These are phyloP conservation scores for Sphaerulina populicola DNA, from an alignment of 2,329 filamentous ascomycete species.

Conservation along the genomic window DNA sequence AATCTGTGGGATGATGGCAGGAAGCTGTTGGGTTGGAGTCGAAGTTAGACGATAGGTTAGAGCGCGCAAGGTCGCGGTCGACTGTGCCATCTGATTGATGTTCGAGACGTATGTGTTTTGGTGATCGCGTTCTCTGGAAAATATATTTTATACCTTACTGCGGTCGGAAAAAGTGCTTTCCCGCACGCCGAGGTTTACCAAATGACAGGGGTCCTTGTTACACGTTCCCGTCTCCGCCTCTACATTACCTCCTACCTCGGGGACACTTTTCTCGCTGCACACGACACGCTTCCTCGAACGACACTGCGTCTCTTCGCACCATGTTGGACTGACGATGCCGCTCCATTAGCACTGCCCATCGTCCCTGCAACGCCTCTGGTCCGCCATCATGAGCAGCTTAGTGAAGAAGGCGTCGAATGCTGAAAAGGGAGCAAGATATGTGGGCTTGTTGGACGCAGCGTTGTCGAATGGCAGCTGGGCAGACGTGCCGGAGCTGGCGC, in stretches of 20 bases:
- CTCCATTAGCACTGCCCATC: conserved; percentile 14
- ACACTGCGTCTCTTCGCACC: not conserved
- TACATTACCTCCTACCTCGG: no score
- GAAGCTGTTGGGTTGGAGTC: conserved; percentile 63
- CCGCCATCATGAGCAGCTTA: conserved; percentile 22
- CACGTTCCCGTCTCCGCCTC: conserved; percentile 3
- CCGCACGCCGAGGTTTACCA: conserved; percentile 1
- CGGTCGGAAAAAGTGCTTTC: not conserved
- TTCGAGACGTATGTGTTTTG: not conserved
- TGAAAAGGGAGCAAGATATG: conserved; percentile 70
- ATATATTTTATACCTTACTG: not conserved
- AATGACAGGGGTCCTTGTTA: not conserved
- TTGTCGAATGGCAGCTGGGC: conserved; percentile 84
- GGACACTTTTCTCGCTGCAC: not conserved
- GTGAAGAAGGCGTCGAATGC: conserved; percentile 21
- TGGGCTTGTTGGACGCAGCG: conserved; percentile 72
- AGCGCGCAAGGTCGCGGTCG: conserved; percentile 45
- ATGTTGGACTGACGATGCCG: conserved; percentile 10
- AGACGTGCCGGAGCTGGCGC: conserved; percentile 75
- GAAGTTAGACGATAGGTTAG: conserved; percentile 64
- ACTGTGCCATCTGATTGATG: conserved; percentile 9
- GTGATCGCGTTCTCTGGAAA: not conserved
- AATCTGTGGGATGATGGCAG: conserved; percentile 62
- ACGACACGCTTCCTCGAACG: not conserved
- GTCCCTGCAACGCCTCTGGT: conserved; percentile 5